Evolutionary conservation across 2,329 filamentous ascomycete genomes (phyloP).

Genomic region (Zarea fungicola): DNA sequence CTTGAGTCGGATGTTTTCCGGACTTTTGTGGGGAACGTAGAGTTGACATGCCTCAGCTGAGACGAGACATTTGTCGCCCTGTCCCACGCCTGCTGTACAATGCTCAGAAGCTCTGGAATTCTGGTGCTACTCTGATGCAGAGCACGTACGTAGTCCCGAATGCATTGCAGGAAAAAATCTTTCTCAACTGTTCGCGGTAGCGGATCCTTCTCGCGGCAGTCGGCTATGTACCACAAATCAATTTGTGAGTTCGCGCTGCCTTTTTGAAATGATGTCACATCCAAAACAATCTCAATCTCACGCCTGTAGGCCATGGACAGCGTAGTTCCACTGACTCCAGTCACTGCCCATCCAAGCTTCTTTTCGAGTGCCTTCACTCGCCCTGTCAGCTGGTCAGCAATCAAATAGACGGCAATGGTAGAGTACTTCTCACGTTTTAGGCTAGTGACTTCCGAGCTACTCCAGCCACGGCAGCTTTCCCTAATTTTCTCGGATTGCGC

Average conservation of each 20-base stretch:
- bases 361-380: conserved; percentile 62
- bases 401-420: not conserved
- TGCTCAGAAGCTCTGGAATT: conserved; percentile 51
- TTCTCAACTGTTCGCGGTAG: conserved; percentile 58
- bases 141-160: conserved; percentile 61
- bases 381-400: conserved; percentile 45
- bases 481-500: conserved; percentile 74
- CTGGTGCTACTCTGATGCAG: conserved; percentile 54
- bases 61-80: conserved; percentile 54
- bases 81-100: conserved; percentile 62
- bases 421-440: conserved; percentile 59
- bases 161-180: conserved; percentile 69
- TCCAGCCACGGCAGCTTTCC: conserved; percentile 89
- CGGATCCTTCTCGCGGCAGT: conserved; percentile 47
- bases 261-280: conserved; percentile 55
- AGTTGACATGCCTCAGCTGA: conserved; percentile 56
- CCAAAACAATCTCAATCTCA: conserved; percentile 69
- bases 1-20: conserved; percentile 59
- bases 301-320: conserved; percentile 70
- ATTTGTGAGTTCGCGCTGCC: conserved; percentile 49
- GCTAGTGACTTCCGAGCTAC: conserved; percentile 68
- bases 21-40: conserved; percentile 61
- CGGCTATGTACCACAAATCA: conserved; percentile 65
- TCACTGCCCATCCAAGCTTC: conserved; percentile 66
- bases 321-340: conserved; percentile 50